Percentiles rank a stretch among this genome's conserved stretches.
phyloP scores from a whole-genome alignment of 192 early-diverging fungal genomes.

The Cetraspora pellucida region DNA sequence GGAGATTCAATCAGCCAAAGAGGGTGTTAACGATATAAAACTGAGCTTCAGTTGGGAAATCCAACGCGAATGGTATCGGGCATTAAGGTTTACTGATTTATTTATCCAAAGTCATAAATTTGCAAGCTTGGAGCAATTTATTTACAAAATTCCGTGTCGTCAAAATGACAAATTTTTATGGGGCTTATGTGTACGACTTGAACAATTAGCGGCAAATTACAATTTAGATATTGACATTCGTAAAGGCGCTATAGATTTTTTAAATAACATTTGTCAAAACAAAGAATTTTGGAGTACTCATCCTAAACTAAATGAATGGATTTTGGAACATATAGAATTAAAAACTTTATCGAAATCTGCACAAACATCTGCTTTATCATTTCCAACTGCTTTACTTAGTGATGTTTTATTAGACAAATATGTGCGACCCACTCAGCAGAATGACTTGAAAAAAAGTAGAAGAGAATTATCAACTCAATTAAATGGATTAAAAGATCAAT shows the following conservation, averaged over 20 bases:
- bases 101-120: not conserved
- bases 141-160: not conserved
- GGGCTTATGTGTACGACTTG: not conserved
- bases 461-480: not conserved
- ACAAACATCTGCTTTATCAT: not conserved
- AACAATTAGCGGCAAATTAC: not conserved
- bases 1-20: too few relatives aligned
- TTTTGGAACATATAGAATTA: not conserved
- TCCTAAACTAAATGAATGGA: not conserved
- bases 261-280: not conserved
- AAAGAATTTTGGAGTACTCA: not conserved
- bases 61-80: not conserved
- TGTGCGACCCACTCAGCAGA: too few relatives aligned
- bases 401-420: too few relatives aligned
- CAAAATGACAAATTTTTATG: not conserved
- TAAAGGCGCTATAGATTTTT: not conserved
- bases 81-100: not conserved
- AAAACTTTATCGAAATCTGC: not conserved
- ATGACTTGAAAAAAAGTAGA: not conserved
- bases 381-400: too few relatives aligned
- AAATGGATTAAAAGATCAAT: not conserved
- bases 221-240: not conserved
- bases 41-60: too few relatives aligned
- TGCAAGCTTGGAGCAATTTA: not conserved
- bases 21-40: too few relatives aligned